Evolutionary conservation across 1,284 basidiomycete species (phyloP).

Genomic region (Athelia sp.): DNA sequence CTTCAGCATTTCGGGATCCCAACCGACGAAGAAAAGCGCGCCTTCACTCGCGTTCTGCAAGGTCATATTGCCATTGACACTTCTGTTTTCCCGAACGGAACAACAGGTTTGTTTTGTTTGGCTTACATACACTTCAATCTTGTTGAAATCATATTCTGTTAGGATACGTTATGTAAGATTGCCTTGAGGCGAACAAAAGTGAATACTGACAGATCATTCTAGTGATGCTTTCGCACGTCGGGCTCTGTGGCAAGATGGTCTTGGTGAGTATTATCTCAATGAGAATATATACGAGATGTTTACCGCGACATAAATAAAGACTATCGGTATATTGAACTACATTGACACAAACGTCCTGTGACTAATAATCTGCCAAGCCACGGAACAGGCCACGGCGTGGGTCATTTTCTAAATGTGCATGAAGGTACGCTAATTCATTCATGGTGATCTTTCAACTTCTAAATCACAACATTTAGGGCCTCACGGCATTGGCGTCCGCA

Average conservation of each 20-base stretch:
- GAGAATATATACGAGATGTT: neutral
- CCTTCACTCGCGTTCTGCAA: constrained; percentile 93
- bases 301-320: constrained; percentile 21
- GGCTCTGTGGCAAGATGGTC: constrained; percentile 87
- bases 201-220: constrained; percentile 7
- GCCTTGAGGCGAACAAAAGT: constrained; percentile 6
- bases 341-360: constrained; percentile 1
- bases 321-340: constrained; percentile 30
- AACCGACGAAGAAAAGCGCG: constrained; percentile 76
- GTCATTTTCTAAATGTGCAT: constrained; percentile 90
- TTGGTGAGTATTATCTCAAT: constrained; percentile 59
- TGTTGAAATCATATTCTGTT: constrained; percentile 4
- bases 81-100: constrained; percentile 83
- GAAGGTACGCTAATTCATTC: constrained; percentile 46
- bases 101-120: constrained; percentile 58
- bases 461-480: constrained; percentile 44
- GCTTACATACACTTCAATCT: neutral
- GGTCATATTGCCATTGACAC: constrained; percentile 93
- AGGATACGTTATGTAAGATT: constrained; percentile 59
- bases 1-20: constrained; percentile 87
- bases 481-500: constrained; percentile 81
- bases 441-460: constrained; percentile 2
- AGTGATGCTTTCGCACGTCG: constrained; percentile 85
- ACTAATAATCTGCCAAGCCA: constrained; percentile 44
- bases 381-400: constrained; percentile 93